Evolutionary conservation across 1,139 yeast genomes (phyloP).

Genomic region (Magnusiomyces suaveolens): DNA sequence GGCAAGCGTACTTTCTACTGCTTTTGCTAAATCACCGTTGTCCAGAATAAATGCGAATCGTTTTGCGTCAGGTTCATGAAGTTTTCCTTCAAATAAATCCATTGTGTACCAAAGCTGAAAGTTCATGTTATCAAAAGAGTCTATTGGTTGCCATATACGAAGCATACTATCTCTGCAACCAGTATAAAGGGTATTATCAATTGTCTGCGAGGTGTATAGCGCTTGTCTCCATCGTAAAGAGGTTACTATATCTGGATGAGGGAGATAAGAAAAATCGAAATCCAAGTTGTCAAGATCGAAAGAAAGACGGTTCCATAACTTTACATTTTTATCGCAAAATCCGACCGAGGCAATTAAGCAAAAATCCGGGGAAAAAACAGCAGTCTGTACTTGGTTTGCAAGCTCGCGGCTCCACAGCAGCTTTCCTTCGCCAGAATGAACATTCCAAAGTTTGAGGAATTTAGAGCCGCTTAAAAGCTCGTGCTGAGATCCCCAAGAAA

Average conservation of each 20-base stretch:
- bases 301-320: constrained; percentile 69
- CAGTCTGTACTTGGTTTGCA: constrained; percentile 45
- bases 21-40: constrained; percentile 40
- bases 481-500: constrained; percentile 59
- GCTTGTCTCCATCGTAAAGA: constrained; percentile 31
- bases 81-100: constrained; percentile 31
- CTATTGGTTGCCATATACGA: constrained; percentile 68
- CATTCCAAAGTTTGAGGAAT: constrained; percentile 45
- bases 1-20: constrained; percentile 31
- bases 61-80: constrained; percentile 19
- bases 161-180: constrained; percentile 46
- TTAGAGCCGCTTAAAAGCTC: constrained; percentile 58
- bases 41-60: constrained; percentile 48
- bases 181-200: constrained; percentile 47
- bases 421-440: constrained; percentile 34
- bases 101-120: constrained; percentile 53
- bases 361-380: constrained; percentile 54
- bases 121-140: constrained; percentile 31
- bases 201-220: constrained; percentile 20
- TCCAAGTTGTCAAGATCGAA: constrained; percentile 57
- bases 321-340: constrained; percentile 53
- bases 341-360: constrained; percentile 52
- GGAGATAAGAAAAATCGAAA: constrained; percentile 61
- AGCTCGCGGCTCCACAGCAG: constrained; percentile 44
- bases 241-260: constrained; percentile 53